phyloP scores from a whole-genome alignment of 768 basidiomycete species.

The Amanita phalloides region DNA sequence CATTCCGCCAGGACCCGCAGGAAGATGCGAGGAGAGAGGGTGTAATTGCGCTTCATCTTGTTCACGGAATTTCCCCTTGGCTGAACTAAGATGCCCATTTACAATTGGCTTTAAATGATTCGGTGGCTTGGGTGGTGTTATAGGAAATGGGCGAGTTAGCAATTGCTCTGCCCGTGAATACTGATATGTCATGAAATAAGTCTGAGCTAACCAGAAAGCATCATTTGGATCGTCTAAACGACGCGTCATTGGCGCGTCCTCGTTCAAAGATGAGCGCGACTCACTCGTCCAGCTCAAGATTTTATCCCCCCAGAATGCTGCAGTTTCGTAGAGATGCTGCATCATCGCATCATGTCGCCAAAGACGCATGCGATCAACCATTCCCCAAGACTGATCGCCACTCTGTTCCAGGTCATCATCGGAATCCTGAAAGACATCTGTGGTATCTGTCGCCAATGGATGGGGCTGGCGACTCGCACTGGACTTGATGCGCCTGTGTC shows the following conservation, averaged over 20 bases:
- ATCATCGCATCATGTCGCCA: constrained; percentile 98
- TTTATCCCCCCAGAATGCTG: constrained; percentile 98
- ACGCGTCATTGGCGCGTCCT: constrained; percentile 3
- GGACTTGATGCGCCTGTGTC: constrained; percentile 43
- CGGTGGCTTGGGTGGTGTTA: constrained; percentile 30
- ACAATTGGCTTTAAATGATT: constrained; percentile 21
- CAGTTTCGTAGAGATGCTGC: constrained; percentile 97
- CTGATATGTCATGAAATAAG: constrained; percentile 91
- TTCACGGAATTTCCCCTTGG: constrained; percentile 60
- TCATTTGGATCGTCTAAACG: constrained; percentile 84
- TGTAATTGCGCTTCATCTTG: constrained; percentile 23
- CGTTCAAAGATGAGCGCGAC: constrained; percentile 21
- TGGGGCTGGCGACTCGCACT: constrained; percentile 40
- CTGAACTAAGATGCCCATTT: constrained; percentile 29
- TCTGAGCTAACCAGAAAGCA: constrained; percentile 98
- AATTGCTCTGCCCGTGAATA: constrained; percentile 91
- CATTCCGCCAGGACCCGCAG: constrained; percentile 62
- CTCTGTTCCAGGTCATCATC: constrained; percentile 50
- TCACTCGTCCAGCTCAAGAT: constrained; percentile 91
- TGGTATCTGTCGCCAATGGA: constrained; percentile 70
- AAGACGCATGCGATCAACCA: constrained; percentile 90
- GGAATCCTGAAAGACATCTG: constrained; percentile 65
- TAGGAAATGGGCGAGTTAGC: constrained; percentile 77
- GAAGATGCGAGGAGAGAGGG: constrained; percentile 41
- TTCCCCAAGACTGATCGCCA: constrained; percentile 63